These are phyloP conservation scores for Geranomyces variabilis DNA, from an alignment of 192 early-diverging fungal species.

Conservation along the genomic window DNA sequence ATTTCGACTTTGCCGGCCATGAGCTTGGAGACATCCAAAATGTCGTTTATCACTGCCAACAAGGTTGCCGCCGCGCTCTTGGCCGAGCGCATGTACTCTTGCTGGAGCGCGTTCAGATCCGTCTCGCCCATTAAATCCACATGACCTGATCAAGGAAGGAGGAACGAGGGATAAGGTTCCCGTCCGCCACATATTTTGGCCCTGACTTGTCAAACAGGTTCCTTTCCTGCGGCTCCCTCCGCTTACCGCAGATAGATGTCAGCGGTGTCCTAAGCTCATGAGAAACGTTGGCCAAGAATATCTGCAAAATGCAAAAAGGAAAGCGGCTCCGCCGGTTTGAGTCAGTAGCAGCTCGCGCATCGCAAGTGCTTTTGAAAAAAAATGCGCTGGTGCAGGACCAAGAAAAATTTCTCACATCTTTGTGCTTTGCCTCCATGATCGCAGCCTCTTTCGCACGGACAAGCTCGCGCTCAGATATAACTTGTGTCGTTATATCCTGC, in stretches of 20 bases:
- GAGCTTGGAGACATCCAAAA: conserved; percentile 5
- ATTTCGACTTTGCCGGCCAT: conserved; percentile 29
- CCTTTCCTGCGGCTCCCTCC: conserved; percentile 27
- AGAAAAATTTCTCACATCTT: too few relatives aligned
- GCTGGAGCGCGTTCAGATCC: conserved; percentile 18
- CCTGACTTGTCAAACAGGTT: too few relatives aligned
- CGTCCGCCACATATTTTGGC: too few relatives aligned
- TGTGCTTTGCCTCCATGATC: conserved; percentile 7
- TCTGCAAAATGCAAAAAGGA: not conserved
- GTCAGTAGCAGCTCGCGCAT: not conserved
- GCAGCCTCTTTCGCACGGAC: conserved; percentile 28
- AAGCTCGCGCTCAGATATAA: conserved; percentile 7
- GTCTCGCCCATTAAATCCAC: conserved; percentile 36
- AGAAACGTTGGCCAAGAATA: not conserved
- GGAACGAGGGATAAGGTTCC: conserved; percentile 26
- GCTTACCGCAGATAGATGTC: conserved; percentile 28
- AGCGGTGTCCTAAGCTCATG: conserved; percentile 17
- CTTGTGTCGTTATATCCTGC: conserved; percentile 30
- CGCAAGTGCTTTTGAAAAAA: conserved; percentile 19
- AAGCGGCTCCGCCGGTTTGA: too few relatives aligned
- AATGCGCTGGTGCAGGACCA: conserved; percentile 18
- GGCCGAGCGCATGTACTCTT: conserved; percentile 25
- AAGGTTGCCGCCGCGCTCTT: conserved; percentile 16
- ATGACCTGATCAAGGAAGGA: conserved; percentile 32
- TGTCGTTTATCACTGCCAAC: conserved; percentile 34